Evolutionary conservation across 2,329 filamentous ascomycete species (phyloP).

Genomic region (Cyphellophora attinorum): DNA sequence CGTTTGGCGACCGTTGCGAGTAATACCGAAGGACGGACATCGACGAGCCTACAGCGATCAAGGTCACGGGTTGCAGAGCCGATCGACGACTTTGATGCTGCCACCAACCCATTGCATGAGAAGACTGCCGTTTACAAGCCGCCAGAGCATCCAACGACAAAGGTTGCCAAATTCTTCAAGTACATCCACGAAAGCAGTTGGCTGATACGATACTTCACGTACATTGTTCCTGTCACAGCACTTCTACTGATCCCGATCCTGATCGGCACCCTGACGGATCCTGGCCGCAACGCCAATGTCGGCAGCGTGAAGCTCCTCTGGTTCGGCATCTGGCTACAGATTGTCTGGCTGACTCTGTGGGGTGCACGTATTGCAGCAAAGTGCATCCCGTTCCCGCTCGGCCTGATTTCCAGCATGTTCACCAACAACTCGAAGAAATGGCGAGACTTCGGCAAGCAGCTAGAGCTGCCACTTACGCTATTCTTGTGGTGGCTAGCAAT

Average conservation of each 20-base stretch:
- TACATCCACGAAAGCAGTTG: slow-evolving; percentile 56
- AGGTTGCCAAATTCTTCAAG: slow-evolving; percentile 55
- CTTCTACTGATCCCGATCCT: slow-evolving; percentile 60
- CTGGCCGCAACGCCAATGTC: slow-evolving; percentile 50
- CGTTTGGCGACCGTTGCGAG: slow-evolving; percentile 41
- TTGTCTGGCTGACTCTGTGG: slow-evolving; percentile 89
- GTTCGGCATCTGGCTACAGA: slow-evolving; percentile 94
- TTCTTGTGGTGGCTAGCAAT: slow-evolving; percentile 91
- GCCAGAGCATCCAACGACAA: slow-evolving; percentile 52
- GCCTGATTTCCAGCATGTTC: slow-evolving; percentile 60
- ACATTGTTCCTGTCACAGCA: slow-evolving; percentile 56
- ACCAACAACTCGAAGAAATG: slow-evolving; percentile 89
- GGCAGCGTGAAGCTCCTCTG: slow-evolving; percentile 73
- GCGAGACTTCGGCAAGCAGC: slow-evolving; percentile 74
- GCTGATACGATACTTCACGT: slow-evolving; percentile 60
- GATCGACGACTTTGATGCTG: slow-evolving; percentile 57
- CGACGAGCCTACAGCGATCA: slow-evolving; percentile 39
- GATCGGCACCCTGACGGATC: slow-evolving; percentile 46
- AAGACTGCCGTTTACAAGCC: slow-evolving; percentile 56
- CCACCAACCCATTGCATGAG: slow-evolving; percentile 61
- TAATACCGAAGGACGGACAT: slow-evolving; percentile 20
- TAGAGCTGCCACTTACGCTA: slow-evolving; percentile 75
- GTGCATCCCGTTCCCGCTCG: slow-evolving; percentile 52
- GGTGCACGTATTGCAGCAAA: slow-evolving; percentile 59
- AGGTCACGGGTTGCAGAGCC: slow-evolving; percentile 46